Conservation (phyloP, 139 green algal genomes). For the Zygnema cylindricum region DNA sequence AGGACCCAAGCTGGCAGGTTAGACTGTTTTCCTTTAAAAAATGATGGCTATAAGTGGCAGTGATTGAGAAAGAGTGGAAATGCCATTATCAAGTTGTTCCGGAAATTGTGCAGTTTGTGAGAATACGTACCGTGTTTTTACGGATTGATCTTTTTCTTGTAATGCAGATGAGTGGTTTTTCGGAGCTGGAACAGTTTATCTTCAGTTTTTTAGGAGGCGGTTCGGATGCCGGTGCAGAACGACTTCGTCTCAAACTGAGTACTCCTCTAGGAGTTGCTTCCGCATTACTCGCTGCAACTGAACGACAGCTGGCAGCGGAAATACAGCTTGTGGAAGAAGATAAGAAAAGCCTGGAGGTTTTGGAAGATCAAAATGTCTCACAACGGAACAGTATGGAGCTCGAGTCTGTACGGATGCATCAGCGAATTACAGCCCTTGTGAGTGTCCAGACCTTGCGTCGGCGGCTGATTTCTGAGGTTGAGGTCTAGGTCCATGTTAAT, state of each 20-base stretch:
- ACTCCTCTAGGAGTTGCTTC: constrained; percentile 88
- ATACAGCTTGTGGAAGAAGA: constrained; percentile 63
- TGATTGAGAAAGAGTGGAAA: no score
- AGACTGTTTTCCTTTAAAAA: background rate
- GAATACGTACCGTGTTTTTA: no score
- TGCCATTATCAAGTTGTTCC: no score
- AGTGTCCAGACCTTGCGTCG: no score
- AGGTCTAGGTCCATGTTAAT: no score
- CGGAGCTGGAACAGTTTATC: constrained; percentile 68
- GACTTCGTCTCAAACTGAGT: constrained; percentile 91
- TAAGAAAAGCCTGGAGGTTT: constrained; percentile 66
- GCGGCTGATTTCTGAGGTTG: no score
- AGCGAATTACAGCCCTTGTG: constrained; percentile 41
- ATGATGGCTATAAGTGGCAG: no score
- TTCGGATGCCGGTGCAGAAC: constrained; percentile 69
- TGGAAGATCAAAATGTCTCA: constrained; percentile 73
- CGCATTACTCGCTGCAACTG: constrained; percentile 78
- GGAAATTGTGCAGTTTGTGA: no score
- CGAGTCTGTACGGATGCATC: constrained; percentile 75
- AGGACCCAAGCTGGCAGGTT: constrained; percentile 32
- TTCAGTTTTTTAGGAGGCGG: constrained; percentile 79
- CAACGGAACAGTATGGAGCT: constrained; percentile 82
- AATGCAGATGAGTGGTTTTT: constrained; percentile 51
- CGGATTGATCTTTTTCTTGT: no score
- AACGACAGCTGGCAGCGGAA: constrained; percentile 69